These are phyloP conservation scores for Monosporascus sp. DNA, from an alignment of 2,329 filamentous ascomycete species.

Conservation along the genomic window DNA sequence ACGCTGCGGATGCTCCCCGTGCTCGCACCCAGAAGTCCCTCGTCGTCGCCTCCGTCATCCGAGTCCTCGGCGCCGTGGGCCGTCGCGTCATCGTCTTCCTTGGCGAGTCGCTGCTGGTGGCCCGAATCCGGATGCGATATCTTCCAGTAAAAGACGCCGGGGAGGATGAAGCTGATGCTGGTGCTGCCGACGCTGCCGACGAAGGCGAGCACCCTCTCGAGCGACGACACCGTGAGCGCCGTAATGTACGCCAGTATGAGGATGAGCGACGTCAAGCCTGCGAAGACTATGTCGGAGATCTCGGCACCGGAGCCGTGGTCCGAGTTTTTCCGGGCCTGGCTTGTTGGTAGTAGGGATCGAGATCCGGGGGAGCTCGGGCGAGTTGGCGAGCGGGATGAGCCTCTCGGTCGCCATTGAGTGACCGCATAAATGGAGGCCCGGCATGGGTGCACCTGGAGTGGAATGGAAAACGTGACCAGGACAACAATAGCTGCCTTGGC, in stretches of 20 bases:
- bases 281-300: slow-evolving; percentile 87
- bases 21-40: slow-evolving; percentile 39
- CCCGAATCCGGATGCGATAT: slow-evolving; percentile 86
- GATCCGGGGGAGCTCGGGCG: slow-evolving; percentile 36
- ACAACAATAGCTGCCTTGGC: slow-evolving; percentile 93
- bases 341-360: slow-evolving; percentile 38
- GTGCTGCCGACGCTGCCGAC: slow-evolving; percentile 93
- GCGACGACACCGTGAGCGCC: slow-evolving; percentile 82
- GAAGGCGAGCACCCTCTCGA: slow-evolving; percentile 89
- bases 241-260: slow-evolving; percentile 80
- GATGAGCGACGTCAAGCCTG: slow-evolving; percentile 79
- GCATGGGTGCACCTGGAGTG: slow-evolving; percentile 92
- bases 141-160: slow-evolving; percentile 97
- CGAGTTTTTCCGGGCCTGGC: slow-evolving; percentile 31
- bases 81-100: slow-evolving; percentile 83
- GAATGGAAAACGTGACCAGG: slow-evolving; percentile 93
- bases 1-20: slow-evolving; percentile 40
- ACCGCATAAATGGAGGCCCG: slow-evolving; percentile 92
- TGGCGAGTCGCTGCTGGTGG: slow-evolving; percentile 79
- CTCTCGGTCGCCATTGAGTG: slow-evolving; percentile 78
- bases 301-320: slow-evolving; percentile 51
- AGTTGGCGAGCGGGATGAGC: slow-evolving; percentile 31
- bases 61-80: slow-evolving; percentile 40
- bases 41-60: slow-evolving; percentile 28
- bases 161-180: slow-evolving; percentile 93